Percentiles rank a stretch among this genome's conserved stretches.
phyloP scores from a whole-genome alignment of 352 stramenopile genomes.

The Globisporangium okanoganense region DNA sequence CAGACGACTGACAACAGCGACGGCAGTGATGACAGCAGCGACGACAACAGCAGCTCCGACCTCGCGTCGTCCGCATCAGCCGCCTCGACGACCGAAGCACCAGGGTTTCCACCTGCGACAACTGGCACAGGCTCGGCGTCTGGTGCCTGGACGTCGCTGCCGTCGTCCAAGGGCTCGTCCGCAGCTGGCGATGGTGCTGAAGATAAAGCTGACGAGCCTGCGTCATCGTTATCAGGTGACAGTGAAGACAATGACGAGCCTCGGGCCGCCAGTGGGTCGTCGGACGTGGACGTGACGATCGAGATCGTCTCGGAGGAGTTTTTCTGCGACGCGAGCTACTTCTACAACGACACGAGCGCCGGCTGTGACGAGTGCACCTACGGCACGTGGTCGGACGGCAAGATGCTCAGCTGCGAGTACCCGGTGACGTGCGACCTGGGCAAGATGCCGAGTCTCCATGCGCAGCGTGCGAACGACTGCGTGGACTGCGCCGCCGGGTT shows the following conservation, averaged over 20 bases:
- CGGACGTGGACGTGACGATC: constrained; percentile 7
- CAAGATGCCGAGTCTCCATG: constrained; percentile 29
- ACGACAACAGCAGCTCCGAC: neutral
- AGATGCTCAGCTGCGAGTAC: constrained; percentile 35
- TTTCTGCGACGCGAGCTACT: constrained; percentile 34
- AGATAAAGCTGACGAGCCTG: neutral
- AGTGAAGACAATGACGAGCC: neutral
- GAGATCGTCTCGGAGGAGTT: constrained; percentile 13
- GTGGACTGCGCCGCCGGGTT: constrained; percentile 29
- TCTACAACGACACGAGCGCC: constrained; percentile 23
- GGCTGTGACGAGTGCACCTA: constrained; percentile 34
- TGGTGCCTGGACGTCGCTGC: neutral
- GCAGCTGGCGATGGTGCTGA: neutral
- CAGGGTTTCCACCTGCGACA: neutral
- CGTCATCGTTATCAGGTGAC: neutral
- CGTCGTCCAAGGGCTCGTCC: neutral
- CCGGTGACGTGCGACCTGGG: constrained; percentile 26
- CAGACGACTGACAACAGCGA: neutral
- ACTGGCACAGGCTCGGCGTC: neutral
- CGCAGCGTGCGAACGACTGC: constrained; percentile 22
- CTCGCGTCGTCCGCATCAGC: neutral
- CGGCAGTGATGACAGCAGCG: neutral
- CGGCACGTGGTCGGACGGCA: constrained; percentile 41
- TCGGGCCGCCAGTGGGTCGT: neutral
- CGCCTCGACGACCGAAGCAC: neutral